Base-by-base conservation (phyloP, 106 monocot genomes). In the Dendrobium chrysotoxum region DNA sequence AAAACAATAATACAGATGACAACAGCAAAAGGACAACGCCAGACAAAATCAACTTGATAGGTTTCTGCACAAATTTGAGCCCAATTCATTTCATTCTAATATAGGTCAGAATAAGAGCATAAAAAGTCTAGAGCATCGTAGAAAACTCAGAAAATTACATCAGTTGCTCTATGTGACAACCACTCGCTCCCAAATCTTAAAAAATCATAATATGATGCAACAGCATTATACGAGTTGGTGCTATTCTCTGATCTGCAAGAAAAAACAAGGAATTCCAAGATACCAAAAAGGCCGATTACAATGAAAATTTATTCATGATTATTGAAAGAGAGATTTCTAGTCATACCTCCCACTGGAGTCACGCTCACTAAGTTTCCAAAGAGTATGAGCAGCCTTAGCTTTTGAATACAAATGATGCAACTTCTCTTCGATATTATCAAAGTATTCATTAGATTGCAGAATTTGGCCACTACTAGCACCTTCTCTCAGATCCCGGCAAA, bases 171-270 rank as follows among this genome's bases (percentile, higher is more conserved):
- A 68, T 79, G 90, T 28, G 92, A 93, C 80, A 99, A 80, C 89
- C 90, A 92, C 77, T 92, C 87, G 87, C 95, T 99, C 53, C 95
- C 88, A 80, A 79, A 81, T 87, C 81, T 81, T 75, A 99, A 76
- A 82, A 99, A 99, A 28, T 85, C 82, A 83, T 81, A 53, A 83
- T 99, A 93, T 41, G 88, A 81, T 61, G 80, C 77, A 75, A 86
- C 77, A 44, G 87, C 79, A 45, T 75, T 67, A 28, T 18, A 28
- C 8, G 85, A 46, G 71, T 91, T 84, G 77, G 85, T 67, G 39
- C 46, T 44, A 72, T 78, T 70, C 28, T 54, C 71, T 50, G 81
- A 78, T 82, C 92, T 95, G 91, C 84, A 87, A 57, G 81, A 78
- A 38, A 75, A 77, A 74, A 61, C n/a, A 44, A 83, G 53, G 25